These are phyloP conservation scores for Vigna hirtella DNA, from an alignment of 306 rosid species.

Conservation along the genomic window DNA sequence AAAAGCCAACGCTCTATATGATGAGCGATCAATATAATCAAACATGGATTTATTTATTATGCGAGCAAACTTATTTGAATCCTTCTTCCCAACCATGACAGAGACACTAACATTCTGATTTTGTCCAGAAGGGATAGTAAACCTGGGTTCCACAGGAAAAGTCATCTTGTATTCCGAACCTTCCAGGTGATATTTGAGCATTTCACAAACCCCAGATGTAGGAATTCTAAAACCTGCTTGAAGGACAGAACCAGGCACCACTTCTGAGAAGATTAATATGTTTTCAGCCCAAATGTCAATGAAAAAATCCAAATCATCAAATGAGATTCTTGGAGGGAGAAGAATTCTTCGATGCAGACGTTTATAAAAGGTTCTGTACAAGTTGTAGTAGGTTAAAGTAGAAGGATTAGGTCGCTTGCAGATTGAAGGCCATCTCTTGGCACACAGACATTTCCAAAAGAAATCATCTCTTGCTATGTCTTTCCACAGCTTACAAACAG, in stretches of 20 bases:
- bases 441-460: conserved; percentile 91
- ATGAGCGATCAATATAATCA: conserved; percentile 78
- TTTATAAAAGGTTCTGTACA: conserved; percentile 70
- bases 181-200: conserved; percentile 68
- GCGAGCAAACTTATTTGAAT: conserved; percentile 77
- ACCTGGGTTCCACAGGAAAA: conserved; percentile 74
- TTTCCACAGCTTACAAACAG: conserved; percentile 86
- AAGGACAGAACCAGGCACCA: conserved; percentile 73
- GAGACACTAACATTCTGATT: conserved; percentile 77
- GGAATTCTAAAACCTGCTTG: conserved; percentile 60
- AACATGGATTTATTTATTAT: conserved; percentile 72
- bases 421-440: conserved; percentile 93
- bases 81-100: conserved; percentile 84
- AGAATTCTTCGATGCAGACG: conserved; percentile 64
- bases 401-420: conserved; percentile 80
- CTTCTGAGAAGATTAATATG: conserved; percentile 75
- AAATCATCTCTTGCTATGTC: conserved; percentile 81
- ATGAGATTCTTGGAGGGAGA: conserved; percentile 83
- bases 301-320: conserved; percentile 88
- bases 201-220: conserved; percentile 60
- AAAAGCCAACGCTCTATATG: conserved; percentile 82
- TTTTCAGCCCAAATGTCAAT: conserved; percentile 85
- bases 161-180: conserved; percentile 84
- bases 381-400: conserved; percentile 61
- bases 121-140: conserved; percentile 69